A percentile compares a stretch with the other conserved stretches of the same genome.
Evolutionary conservation across 2,329 filamentous ascomycete species (phyloP).

Genomic region (Endoconidiophora laricicola): DNA sequence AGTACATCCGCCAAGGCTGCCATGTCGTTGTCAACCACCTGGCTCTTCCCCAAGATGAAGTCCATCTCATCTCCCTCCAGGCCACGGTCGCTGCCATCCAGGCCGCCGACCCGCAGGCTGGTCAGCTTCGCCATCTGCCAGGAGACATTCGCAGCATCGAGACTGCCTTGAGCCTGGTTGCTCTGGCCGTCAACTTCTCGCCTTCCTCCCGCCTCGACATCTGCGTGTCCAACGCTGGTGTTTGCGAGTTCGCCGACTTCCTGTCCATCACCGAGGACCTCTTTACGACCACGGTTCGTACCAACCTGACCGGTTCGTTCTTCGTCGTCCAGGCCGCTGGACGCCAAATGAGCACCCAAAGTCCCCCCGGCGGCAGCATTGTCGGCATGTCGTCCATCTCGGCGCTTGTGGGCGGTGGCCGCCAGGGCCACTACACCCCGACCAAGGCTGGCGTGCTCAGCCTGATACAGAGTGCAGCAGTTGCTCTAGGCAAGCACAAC

Average conservation of each 20-base stretch:
- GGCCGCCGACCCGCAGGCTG: constrained; percentile 13
- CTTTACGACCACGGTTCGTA: constrained; percentile 53
- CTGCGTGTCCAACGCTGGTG: constrained; percentile 76
- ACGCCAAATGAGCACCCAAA: constrained; percentile 56
- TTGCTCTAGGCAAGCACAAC: constrained; percentile 56
- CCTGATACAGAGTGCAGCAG: constrained; percentile 70
- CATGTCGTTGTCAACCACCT: constrained; percentile 70
- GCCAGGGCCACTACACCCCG: constrained; percentile 73
- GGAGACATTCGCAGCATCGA: constrained; percentile 65
- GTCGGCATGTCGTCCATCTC: constrained; percentile 60
- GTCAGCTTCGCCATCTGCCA: constrained; percentile 43
- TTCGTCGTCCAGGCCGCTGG: constrained; percentile 74
- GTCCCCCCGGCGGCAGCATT: constrained; percentile 57
- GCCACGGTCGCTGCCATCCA: constrained; percentile 33
- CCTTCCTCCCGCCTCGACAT: constrained; percentile 45
- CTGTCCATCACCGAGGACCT: constrained; percentile 55
- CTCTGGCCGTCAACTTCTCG: constrained; percentile 44
- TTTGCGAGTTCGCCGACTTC: constrained; percentile 81
- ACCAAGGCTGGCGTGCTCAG: constrained; percentile 71
- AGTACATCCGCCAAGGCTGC: constrained; percentile 62
- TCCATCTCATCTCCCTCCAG: constrained; percentile 36
- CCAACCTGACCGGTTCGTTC: constrained; percentile 80
- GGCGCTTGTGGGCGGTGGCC: constrained; percentile 60
- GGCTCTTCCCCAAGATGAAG: constrained; percentile 34
- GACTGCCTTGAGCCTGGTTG: constrained; percentile 53